Conservation (phyloP, 768 basidiomycete species). For the Hericium coralloides region DNA sequence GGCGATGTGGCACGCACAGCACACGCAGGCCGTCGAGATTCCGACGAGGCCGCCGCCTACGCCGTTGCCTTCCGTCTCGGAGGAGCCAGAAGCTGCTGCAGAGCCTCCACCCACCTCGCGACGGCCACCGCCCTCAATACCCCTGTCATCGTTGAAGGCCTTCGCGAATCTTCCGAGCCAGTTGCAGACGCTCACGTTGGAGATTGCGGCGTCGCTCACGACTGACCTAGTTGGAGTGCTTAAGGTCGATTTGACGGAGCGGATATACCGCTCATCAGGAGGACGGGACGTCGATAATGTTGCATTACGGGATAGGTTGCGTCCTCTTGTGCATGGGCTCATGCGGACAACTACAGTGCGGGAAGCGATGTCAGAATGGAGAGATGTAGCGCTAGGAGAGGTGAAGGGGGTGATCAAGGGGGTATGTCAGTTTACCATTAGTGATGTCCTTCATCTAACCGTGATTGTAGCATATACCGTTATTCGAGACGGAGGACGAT, state of each 20-base stretch:
- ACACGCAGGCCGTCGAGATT: neutral
- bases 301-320: constrained; percentile 51
- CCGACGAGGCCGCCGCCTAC: neutral
- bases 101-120: neutral
- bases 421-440: constrained; percentile 31
- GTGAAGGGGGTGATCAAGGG: constrained; percentile 47
- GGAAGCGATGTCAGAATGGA: constrained; percentile 61
- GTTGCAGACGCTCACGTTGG: constrained; percentile 58
- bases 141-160: constrained; percentile 61
- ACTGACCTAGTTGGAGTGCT: constrained; percentile 70
- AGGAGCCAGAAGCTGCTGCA: constrained; percentile 6
- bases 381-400: constrained; percentile 56
- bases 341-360: constrained; percentile 62
- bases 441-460: neutral
- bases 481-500: constrained; percentile 48
- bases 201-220: constrained; percentile 71
- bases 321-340: constrained; percentile 72
- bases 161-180: constrained; percentile 71
- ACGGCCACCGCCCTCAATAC: constrained; percentile 23
- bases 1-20: constrained; percentile 37
- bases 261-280: constrained; percentile 23
- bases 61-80: constrained; percentile 24
- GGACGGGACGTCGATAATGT: constrained; percentile 20
- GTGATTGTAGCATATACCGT: constrained; percentile 43
- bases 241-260: constrained; percentile 52